Evolutionary conservation across 208 protist genomes (phyloP), one percentile per base, ranked within the genome.

Genomic region (Leptomonas pyrrhocoris): DNA sequence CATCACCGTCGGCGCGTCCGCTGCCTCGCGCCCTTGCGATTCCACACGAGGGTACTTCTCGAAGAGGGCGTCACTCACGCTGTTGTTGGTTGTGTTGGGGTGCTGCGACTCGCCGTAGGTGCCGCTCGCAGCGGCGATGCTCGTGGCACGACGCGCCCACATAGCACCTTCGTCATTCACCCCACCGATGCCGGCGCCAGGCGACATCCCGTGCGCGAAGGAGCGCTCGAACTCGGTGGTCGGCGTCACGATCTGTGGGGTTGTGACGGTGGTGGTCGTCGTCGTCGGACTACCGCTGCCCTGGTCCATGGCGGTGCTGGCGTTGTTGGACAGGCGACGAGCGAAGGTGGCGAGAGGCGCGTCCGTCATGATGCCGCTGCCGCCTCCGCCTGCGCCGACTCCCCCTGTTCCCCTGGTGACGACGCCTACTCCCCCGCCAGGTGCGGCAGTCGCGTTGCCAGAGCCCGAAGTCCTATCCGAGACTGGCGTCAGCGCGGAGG

Each of bases 181-280:
- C 13, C 15, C 25, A 21, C 19, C 19, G 54, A 2, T 60, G 34
- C 34, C 34, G 34, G 34, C 34, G 3, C 34, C 34, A 3, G 9
- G 21, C 54, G 28, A 16, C 58, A 27, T 7, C 19, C 34, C n/a
- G 56, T 54, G 50, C 15, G 50, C 50, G 23, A 70, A 30, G 0
- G 42, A 55, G 2, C 63, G 63, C 57, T 64, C 65, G 21, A 53
- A 42, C 61, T 75, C 62, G 15, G 71, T 71, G 18, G 63, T 70
- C 0, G 54, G 71, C 21, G 71, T 69, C 15, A 59, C 67, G 2
- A 53, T 1, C 2, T 30, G 67, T 5, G 67, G 56, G 4, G 65
- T 45, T 8, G 23, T 16, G 16, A 6, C 5, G 11, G 25, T 61
- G 12, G 56, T 30, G 23, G 49, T 30, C n/a, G 49, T 15, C 25